Percentiles rank a stretch among this genome's conserved stretches.
phyloP scores from a whole-genome alignment of 2,329 filamentous ascomycete species.

The Sphaerulina vaccinii region DNA sequence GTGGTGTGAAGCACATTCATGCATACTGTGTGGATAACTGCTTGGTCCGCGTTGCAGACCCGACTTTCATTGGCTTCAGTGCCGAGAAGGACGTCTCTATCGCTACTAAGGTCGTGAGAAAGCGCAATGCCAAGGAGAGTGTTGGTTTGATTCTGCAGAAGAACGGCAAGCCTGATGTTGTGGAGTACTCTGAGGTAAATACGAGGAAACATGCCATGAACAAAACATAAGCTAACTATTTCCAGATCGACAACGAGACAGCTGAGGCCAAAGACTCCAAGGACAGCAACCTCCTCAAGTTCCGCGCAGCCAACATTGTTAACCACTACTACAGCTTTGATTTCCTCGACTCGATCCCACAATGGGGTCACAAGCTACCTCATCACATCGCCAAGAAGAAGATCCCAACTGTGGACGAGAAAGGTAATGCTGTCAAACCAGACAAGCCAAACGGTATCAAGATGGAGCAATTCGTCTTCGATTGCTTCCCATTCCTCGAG shows the following conservation, averaged over 20 bases:
- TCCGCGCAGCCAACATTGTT: slow-evolving; percentile 97
- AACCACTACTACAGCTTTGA: slow-evolving; percentile 99
- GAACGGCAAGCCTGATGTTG: slow-evolving; percentile 94
- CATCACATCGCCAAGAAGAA: slow-evolving; percentile 98
- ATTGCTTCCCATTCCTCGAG: slow-evolving; percentile 87
- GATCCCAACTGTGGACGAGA: slow-evolving; percentile 79
- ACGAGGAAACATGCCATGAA: slow-evolving; percentile 50
- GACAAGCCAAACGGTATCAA: slow-evolving; percentile 97
- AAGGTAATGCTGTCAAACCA: slow-evolving; percentile 80
- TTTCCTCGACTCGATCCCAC: slow-evolving; percentile 87
- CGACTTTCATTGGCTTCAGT: slow-evolving; percentile 90
- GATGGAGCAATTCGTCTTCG: slow-evolving; percentile 98
- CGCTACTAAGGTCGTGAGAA: slow-evolving; percentile 98
- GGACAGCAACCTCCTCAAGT: slow-evolving; percentile 80
- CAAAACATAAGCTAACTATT: background rate
- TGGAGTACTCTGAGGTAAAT: slow-evolving; percentile 98
- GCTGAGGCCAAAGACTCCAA: slow-evolving; percentile 79
- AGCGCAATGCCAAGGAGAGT: slow-evolving; percentile 92
- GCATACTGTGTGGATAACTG: slow-evolving; percentile 99
- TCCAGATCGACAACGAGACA: slow-evolving; percentile 7
- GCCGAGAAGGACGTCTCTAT: slow-evolving; percentile 88
- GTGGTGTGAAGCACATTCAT: slow-evolving; percentile 91
- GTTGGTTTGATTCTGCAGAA: slow-evolving; percentile 92
- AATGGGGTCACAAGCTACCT: slow-evolving; percentile 80
- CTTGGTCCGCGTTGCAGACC: slow-evolving; percentile 97